Base-by-base conservation (phyloP, 805 yeast species). In the Metschnikowia baotianmanensis region DNA sequence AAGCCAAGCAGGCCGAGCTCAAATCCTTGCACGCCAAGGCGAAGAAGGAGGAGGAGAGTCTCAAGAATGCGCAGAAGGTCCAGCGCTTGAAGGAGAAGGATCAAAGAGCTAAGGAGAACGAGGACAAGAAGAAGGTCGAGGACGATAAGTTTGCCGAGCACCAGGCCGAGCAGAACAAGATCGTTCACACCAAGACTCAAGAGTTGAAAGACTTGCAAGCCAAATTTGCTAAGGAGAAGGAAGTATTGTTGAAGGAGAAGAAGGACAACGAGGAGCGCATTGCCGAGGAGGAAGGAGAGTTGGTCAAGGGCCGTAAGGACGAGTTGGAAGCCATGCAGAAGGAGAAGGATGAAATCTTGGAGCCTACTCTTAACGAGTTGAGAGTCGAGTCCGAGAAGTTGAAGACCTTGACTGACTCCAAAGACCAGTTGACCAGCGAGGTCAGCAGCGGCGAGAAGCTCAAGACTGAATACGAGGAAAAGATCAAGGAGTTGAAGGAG, bases 351-450 rank as follows among this genome's bases (percentile, higher is more conserved):
- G 77, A 65, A 42, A 72, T 71, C 35, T 57, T 79, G 48, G 71
- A 74, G 36, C 86, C 86, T 34, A 59, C 72, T 16, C 66, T 78
- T 51, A 78, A 69, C 26, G 80, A 75, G 51, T 65, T 78, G 52
- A 69, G 67, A 45, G 52, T 52, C 22, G 85, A 80, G 61, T 68
- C 70, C 25, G 64, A 62, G 19, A 72, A 73, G 46, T 67, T 80
- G 55, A 45, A 41, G 35, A 74, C 71, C n/a, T 65, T 80, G 50
- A 71, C 73, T 30, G 63, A 72, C 41, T 72, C 76, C 45, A 75
- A 76, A 56, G 67, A 65, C 34, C 77, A 71, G 35, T 61, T 66
- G 47, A 57, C 67, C 15, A 68, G 69, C 42, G 75, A 70, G 27
- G 75, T 68, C 31, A 64, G 63, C 13, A 56, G 67, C 23, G 73